Base-by-base conservation (phyloP, 805 yeast species). In the Teunomyces barrocoloradensis region DNA sequence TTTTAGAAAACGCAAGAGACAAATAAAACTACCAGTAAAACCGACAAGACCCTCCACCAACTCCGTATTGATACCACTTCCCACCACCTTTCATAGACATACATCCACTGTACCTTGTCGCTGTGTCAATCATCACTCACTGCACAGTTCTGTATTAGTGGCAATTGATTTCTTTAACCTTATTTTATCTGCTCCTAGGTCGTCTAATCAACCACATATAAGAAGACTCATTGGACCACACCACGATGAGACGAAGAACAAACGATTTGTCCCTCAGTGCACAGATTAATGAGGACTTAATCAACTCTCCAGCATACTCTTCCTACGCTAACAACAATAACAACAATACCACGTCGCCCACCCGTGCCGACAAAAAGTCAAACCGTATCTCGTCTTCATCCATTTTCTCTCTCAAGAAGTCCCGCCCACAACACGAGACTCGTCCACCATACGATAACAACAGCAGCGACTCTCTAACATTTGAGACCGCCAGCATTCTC, bases 341-440 rank as follows among this genome's bases (percentile, higher is more conserved):
- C 32, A 50, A 51, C 30, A 44, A 42, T 18, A 32, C 42, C 37
- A 50, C 51, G 29, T 30, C 49, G 13, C 36, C 51, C 43, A 47
- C 48, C 17, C 9, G 25, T 49, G 30, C 34, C 49, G 21, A 45
- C 38, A 25, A 43, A 21, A 29, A 40, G n/a, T 45, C 53, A 44
- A 54, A 57, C 47, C 54, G 75, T 43, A 63, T 59, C 42, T 65
- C 71, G 28, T 57, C 73, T 6, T 60, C 68, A 29, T 65, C 73
- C 27, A 62, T 71, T 20, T 73, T 73, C 54, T 65, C 71, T 48
- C 54, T 70, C 35, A 56, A 72, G 32, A 71, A 41, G 46, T 53
- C 51, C 21, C 42, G 52, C 30, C 49, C 50, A 40, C 23, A 46
- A 25, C 42, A 48, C 25, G 67, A 41, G 46, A 52, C 51, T 20